phyloP scores from a whole-genome alignment of 2,329 filamentous ascomycete genomes.

The Fusarium denticulatum region DNA sequence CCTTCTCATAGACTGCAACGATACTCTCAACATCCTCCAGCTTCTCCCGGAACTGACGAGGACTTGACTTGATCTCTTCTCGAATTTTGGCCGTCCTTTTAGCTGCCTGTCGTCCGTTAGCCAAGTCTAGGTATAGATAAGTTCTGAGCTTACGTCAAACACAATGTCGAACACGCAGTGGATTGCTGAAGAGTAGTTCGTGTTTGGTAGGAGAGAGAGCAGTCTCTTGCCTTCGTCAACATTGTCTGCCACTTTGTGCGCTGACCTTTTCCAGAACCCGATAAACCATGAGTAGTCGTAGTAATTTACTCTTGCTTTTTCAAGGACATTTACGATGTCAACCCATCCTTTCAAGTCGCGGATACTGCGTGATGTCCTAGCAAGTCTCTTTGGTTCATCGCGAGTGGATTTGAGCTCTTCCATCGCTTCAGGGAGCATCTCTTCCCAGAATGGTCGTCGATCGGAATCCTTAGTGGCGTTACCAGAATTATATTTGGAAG shows the following conservation, averaged over 20 bases:
- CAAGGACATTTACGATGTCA: background rate
- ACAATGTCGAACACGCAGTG: background rate
- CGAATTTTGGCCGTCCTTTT: background rate
- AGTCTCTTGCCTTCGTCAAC: background rate
- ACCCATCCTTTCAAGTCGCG: background rate
- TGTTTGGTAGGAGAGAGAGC: background rate
- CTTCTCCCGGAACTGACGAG: background rate
- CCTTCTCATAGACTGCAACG: background rate
- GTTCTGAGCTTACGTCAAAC: background rate
- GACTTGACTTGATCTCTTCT: background rate
- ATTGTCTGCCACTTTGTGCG: background rate
- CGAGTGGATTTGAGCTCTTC: background rate
- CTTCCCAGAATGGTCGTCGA: background rate
- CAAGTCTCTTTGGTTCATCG: background rate
- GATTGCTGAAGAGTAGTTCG: background rate
- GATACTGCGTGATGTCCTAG: background rate
- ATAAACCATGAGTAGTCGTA: background rate
- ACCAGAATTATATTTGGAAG: background rate
- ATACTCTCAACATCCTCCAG: background rate
- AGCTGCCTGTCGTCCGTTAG: background rate
- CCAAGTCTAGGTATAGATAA: too few relatives aligned
- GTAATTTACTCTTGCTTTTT: background rate
- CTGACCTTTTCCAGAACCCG: background rate
- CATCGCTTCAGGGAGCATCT: background rate
- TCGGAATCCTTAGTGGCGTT: rapidly evolving